A percentile compares a stretch with the other conserved stretches of the same genome.
phyloP scores from a whole-genome alignment of 768 basidiomycete genomes.

The Boletus pseudopeckii region DNA sequence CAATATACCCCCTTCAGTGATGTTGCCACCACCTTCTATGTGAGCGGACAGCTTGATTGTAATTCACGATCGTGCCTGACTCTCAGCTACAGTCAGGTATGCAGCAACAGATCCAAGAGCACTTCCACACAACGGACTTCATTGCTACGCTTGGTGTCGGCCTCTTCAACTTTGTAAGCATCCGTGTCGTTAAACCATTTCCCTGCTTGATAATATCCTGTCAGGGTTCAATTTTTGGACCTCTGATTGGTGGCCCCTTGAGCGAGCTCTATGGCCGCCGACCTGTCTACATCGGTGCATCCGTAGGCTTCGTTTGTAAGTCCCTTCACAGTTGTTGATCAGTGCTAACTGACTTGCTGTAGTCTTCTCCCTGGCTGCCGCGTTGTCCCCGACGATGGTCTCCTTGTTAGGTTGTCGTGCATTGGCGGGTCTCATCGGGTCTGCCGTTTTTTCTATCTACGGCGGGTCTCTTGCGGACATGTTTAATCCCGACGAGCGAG shows the following conservation, averaged over 20 bases:
- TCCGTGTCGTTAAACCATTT: background rate
- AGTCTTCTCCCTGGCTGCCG: constrained; percentile 22
- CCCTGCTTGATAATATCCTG: background rate
- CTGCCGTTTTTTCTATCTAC: constrained; percentile 22
- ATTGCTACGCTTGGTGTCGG: constrained; percentile 21
- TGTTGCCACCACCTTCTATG: constrained; percentile 24
- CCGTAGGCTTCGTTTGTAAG: constrained; percentile 19
- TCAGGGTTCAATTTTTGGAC: constrained; percentile 22
- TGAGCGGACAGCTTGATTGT: constrained; percentile 4
- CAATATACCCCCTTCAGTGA: constrained; percentile 11
- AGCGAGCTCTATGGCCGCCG: constrained; percentile 24
- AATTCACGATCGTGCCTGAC: background rate
- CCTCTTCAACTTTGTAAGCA: constrained; percentile 19
- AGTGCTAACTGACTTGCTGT: background rate
- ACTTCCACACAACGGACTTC: constrained; percentile 15
- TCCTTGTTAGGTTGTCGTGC: constrained; percentile 19
- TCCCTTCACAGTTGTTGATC: background rate
- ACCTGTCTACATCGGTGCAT: constrained; percentile 20
- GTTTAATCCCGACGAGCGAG: constrained; percentile 24
- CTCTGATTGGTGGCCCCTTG: constrained; percentile 21
- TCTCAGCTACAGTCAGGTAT: constrained; percentile 19
- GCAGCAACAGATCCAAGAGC: constrained; percentile 25
- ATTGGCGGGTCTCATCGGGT: constrained; percentile 20
- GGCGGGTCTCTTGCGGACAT: constrained; percentile 25
- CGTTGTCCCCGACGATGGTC: constrained; percentile 18